Base-by-base conservation (phyloP, 1,139 yeast species). In the Kodamaea alishanica region DNA sequence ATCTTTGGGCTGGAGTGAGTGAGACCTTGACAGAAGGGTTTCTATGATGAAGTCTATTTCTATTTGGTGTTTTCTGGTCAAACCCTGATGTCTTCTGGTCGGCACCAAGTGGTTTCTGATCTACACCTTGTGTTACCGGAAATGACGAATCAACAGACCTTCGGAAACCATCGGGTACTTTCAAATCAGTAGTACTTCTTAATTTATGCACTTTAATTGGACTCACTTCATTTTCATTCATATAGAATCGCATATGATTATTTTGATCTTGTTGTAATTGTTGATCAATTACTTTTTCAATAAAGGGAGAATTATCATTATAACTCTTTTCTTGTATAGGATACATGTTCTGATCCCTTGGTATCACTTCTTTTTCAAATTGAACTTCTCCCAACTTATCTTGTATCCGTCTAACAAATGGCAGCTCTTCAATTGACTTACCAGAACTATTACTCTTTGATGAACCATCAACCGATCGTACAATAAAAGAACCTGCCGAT, bases 1-100 rank as follows among this genome's bases (percentile, higher is more conserved):
- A 54, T 34, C 75, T 52, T 48, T 75, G 81, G 0, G 80, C 80
- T 5, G 81, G 81, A 0, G 81, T 75, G 25, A 75, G 56, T 1
- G 80, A 73, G 1, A 75, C 65, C 35, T 67, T 67, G 3, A 67
- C 72, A 2, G 73, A 65, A 1, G 69, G 48, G 11, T 51, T 56
- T 36, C 73, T 48, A 10, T 43, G 48, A 33, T 57, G 60, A 25
- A 48, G 52, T 22, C 43, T 30, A 15, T 32, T 25, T 35, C 31
- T 32, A 9, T 33, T 30, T 8, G 41, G 39, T 2, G 41, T 30
- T 11, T 15, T 15, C 4, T 15, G 20, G 20, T 26, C 12, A n/a
- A n/a, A n/a, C n/a, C n/a, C n/a, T n/a, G n/a, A n/a, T n/a, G n/a
- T n/a, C n/a, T n/a, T n/a, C n/a, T n/a, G n/a, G n/a, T n/a, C n/a